A percentile compares a stretch with the other conserved stretches of the same genome.
These are phyloP conservation scores for Rasamsonia emersonii DNA, from an alignment of 2,329 filamentous ascomycete genomes.

Conservation along the genomic window DNA sequence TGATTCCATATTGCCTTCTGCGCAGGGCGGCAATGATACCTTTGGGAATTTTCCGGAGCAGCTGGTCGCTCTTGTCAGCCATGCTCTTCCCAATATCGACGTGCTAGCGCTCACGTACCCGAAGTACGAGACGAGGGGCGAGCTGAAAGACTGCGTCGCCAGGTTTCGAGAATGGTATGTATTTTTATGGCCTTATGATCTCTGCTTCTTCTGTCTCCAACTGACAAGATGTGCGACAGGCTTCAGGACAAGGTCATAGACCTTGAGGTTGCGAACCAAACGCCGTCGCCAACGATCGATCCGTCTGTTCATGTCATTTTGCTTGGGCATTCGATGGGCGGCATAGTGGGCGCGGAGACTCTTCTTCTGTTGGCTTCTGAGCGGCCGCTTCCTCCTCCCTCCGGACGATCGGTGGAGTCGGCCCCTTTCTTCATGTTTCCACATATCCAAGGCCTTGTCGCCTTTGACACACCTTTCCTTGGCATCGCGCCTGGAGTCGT, in stretches of 20 bases:
- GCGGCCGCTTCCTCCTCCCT: constrained; percentile 38
- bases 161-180: constrained; percentile 41
- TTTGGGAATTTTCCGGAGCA: constrained; percentile 40
- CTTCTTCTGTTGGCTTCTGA: constrained; percentile 67
- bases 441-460: constrained; percentile 79
- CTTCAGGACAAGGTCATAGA: constrained; percentile 89
- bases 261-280: constrained; percentile 73
- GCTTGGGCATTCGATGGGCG: constrained; percentile 83
- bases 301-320: constrained; percentile 75
- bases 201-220: background rate
- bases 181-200: background rate
- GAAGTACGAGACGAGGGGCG: constrained; percentile 42
- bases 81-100: constrained; percentile 34
- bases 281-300: constrained; percentile 75
- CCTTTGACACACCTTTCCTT: constrained; percentile 85
- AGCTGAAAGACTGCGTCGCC: constrained; percentile 37
- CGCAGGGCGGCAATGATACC: constrained; percentile 41
- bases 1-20: background rate
- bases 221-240: constrained; percentile 40
- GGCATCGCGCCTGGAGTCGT: constrained; percentile 44
- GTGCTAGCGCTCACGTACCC: constrained; percentile 38
- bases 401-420: constrained; percentile 21
- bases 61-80: constrained; percentile 32
- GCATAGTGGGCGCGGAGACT: constrained; percentile 88
- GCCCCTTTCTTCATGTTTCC: constrained; percentile 68